These are phyloP conservation scores for Thymus mandschuricus DNA, from an alignment of 257 asterid genomes.

Conservation along the genomic window DNA sequence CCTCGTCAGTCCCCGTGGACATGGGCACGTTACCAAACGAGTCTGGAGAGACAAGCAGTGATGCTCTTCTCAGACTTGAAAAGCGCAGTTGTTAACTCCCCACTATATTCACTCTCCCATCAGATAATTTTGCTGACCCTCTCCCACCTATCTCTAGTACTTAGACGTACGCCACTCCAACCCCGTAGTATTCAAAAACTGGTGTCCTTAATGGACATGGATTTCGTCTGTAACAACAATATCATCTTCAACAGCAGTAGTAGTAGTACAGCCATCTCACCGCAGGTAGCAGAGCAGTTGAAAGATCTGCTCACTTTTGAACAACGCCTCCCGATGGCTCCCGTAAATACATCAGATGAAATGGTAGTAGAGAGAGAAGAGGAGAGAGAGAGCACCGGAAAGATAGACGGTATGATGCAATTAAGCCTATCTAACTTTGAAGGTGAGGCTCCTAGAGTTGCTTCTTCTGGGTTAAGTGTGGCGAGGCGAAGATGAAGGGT, in stretches of 20 bases:
- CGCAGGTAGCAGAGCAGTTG: slow-evolving; percentile 35
- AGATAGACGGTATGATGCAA: slow-evolving; percentile 57
- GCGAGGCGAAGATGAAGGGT: slow-evolving; percentile 46
- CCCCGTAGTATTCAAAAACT: slow-evolving; percentile 37
- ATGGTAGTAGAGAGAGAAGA: slow-evolving; percentile 28
- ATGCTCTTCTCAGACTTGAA: slow-evolving; percentile 72
- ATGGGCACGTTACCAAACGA: slow-evolving; percentile 80
- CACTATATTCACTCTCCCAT: slow-evolving; percentile 32
- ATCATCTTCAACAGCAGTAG: slow-evolving; percentile 10
- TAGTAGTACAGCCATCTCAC: slow-evolving; percentile 24
- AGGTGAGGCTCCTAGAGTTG: slow-evolving; percentile 26
- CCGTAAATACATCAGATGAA: slow-evolving; percentile 25
- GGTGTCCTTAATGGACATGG: slow-evolving; percentile 54
- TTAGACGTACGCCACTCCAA: slow-evolving; percentile 45
- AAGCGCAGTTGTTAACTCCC: slow-evolving; percentile 80
- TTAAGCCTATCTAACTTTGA: slow-evolving; percentile 51
- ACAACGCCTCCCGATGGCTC: slow-evolving; percentile 34
- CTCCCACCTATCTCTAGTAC: slow-evolving; percentile 60
- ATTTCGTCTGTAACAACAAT: slow-evolving; percentile 29
- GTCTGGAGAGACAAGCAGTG: slow-evolving; percentile 74
- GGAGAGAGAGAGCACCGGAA: slow-evolving; percentile 27
- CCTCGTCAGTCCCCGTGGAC: slow-evolving; percentile 56
- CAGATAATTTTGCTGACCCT: slow-evolving; percentile 42
- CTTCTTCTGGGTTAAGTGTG: slow-evolving; percentile 37
- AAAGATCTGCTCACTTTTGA: slow-evolving; percentile 66